Percentiles rank a stretch among this genome's conserved stretches.
phyloP scores from a whole-genome alignment of 805 yeast genomes.

The Ascoidea rubescens region DNA sequence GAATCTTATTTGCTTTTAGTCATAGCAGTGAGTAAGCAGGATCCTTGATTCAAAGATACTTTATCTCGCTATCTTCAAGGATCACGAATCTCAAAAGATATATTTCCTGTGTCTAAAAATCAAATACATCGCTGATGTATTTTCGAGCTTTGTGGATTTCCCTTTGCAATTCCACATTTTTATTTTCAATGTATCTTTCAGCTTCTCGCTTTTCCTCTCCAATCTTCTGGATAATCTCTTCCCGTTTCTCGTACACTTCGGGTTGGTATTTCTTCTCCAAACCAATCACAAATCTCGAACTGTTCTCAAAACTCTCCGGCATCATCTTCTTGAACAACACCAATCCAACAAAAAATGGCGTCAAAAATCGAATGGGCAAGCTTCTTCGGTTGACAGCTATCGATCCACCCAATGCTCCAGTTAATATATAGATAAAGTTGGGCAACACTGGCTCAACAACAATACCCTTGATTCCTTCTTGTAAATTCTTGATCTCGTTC shows the following conservation, averaged over 20 bases:
- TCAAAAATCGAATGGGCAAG: constrained; percentile 33
- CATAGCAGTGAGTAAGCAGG: too few species aligned
- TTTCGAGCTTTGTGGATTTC: constrained; percentile 5
- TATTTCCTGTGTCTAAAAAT: not conserved
- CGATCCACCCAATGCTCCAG: constrained; percentile 43
- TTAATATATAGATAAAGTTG: constrained; percentile 35
- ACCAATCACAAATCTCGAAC: constrained; percentile 15
- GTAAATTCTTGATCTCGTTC: constrained; percentile 26
- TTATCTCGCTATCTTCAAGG: too few species aligned
- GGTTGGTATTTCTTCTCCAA: constrained; percentile 25
- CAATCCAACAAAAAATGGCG: constrained; percentile 37
- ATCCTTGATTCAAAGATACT: too few species aligned
- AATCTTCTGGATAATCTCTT: constrained; percentile 10
- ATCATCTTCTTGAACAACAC: constrained; percentile 29
- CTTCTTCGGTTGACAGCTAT: constrained; percentile 33
- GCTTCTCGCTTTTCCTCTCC: constrained; percentile 8
- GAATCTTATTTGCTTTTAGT: too few species aligned
- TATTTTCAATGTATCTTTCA: not conserved
- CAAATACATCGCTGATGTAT: constrained; percentile 1
- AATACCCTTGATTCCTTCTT: constrained; percentile 19
- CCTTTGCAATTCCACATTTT: constrained; percentile 2
- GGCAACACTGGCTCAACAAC: constrained; percentile 45
- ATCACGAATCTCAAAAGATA: too few species aligned
- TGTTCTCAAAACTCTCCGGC: constrained; percentile 32
- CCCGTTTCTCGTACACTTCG: constrained; percentile 18